These are phyloP conservation scores for Neurospora cerealis DNA, from an alignment of 495 filamentous ascomycete genomes.

Conservation along the genomic window DNA sequence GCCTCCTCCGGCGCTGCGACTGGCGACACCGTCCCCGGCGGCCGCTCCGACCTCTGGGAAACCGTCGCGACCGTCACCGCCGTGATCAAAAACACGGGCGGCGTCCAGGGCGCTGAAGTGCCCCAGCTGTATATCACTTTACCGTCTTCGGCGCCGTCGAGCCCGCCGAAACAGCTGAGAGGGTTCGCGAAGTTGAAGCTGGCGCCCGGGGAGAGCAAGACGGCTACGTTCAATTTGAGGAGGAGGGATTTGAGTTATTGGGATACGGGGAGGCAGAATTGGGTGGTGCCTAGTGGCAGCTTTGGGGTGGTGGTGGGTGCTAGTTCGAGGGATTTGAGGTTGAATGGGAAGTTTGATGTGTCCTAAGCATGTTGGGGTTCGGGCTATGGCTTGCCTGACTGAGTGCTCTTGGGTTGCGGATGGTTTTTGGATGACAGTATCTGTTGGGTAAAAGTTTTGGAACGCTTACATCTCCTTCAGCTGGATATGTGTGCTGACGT, in stretches of 20 bases:
- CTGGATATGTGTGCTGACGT: neutral
- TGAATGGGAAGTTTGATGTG: slow-evolving; percentile 22
- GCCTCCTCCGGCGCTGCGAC: slow-evolving; percentile 38
- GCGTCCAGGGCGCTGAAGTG: slow-evolving; percentile 59
- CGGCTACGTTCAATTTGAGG: slow-evolving; percentile 38
- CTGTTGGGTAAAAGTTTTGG: neutral
- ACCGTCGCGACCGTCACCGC: slow-evolving; percentile 47
- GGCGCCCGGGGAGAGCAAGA: slow-evolving; percentile 30
- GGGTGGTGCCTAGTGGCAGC: slow-evolving; percentile 41
- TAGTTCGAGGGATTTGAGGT: slow-evolving; percentile 39
- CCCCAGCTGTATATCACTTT: slow-evolving; percentile 52
- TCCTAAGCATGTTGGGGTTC: too few species aligned
- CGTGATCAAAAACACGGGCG: slow-evolving; percentile 58
- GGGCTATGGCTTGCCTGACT: too few species aligned
- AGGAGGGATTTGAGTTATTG: slow-evolving; percentile 49
- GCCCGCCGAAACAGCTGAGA: slow-evolving; percentile 43
- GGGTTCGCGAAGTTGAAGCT: slow-evolving; percentile 49
- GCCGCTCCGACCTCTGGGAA: slow-evolving; percentile 57
- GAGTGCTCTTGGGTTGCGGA: too few species aligned
- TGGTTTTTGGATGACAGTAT: neutral
- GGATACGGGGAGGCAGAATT: slow-evolving; percentile 38
- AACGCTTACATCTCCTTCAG: neutral
- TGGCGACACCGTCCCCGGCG: slow-evolving; percentile 54
- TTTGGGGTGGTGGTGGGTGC: slow-evolving; percentile 40
- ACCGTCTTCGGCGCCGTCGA: slow-evolving; percentile 37